phyloP scores from a whole-genome alignment of 2,329 filamentous ascomycete species.

The Sclerotinia nivalis region DNA sequence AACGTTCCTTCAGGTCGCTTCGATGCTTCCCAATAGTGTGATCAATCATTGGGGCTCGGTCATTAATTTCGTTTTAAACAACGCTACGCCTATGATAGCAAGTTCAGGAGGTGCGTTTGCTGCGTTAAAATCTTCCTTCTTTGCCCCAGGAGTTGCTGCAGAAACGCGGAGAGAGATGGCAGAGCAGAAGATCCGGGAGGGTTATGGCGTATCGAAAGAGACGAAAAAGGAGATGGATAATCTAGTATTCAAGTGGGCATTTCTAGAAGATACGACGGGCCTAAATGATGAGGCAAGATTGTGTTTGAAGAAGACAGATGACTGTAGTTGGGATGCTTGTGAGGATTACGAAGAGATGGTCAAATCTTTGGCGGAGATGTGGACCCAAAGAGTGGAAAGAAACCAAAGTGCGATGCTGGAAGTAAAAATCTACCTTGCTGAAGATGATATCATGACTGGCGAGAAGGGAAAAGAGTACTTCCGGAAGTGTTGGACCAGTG shows the following conservation, averaged over 20 bases:
- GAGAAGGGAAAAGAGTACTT: slow-evolving; percentile 47
- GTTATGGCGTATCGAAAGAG: slow-evolving; percentile 29
- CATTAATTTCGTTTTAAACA: slow-evolving; percentile 40
- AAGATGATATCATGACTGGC: slow-evolving; percentile 47
- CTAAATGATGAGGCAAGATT: slow-evolving; percentile 38
- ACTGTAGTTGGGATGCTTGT: slow-evolving; percentile 28
- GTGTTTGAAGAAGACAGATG: slow-evolving; percentile 35
- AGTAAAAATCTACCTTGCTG: slow-evolving; percentile 40
- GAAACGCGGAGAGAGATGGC: slow-evolving; percentile 19
- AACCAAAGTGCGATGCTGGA: slow-evolving; percentile 28
- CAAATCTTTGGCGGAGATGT: slow-evolving; percentile 19
- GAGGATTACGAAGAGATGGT: slow-evolving; percentile 34
- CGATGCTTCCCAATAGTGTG: slow-evolving; percentile 33
- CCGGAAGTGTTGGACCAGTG: slow-evolving; percentile 45
- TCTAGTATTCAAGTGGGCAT: slow-evolving; percentile 29
- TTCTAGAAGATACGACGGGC: slow-evolving; percentile 36
- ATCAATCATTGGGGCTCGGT: slow-evolving; percentile 41
- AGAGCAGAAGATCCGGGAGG: slow-evolving; percentile 25
- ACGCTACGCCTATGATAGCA: slow-evolving; percentile 36
- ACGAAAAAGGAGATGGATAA: slow-evolving; percentile 27
- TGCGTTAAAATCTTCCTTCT: slow-evolving; percentile 25
- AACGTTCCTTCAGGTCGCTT: slow-evolving; percentile 26
- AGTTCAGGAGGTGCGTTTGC: slow-evolving; percentile 26
- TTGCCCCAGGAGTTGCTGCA: neutral
- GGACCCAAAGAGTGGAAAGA: slow-evolving; percentile 28